Evolutionary conservation across 2,329 filamentous ascomycete species (phyloP).

Genomic region (Neophaeococcomyces mojaviensis): DNA sequence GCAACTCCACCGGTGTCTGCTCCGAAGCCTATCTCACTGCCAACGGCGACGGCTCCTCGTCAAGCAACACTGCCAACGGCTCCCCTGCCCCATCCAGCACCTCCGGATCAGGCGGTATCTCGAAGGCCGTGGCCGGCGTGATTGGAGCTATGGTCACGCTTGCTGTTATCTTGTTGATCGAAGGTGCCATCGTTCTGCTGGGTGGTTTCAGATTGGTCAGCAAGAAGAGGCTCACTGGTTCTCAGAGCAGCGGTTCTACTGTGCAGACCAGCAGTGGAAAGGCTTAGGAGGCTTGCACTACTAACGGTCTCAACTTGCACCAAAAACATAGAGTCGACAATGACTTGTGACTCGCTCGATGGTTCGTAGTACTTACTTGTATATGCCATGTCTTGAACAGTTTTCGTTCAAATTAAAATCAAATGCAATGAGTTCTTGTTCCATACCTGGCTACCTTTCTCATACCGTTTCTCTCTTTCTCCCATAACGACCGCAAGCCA

Average conservation of each 20-base stretch:
- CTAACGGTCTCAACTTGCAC: too few relatives aligned
- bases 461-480: too few relatives aligned
- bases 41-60: conserved; percentile 23
- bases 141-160: conserved; percentile 66
- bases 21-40: conserved; percentile 34
- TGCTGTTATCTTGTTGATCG: conserved; percentile 53
- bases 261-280: neutral
- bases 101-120: conserved; percentile 44
- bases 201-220: conserved; percentile 53
- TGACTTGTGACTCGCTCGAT: too few relatives aligned
- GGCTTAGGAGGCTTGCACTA: conserved; percentile 4
- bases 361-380: too few relatives aligned
- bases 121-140: conserved; percentile 67
- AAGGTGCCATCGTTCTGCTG: conserved; percentile 46
- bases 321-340: too few relatives aligned
- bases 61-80: conserved; percentile 21
- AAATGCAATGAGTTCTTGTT: too few relatives aligned
- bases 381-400: too few relatives aligned
- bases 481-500: too few relatives aligned
- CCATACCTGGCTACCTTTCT: too few relatives aligned
- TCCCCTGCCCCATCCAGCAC: conserved; percentile 19
- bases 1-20: conserved; percentile 62
- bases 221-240: conserved; percentile 39
- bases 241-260: neutral
- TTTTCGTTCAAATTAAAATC: too few relatives aligned